phyloP scores from a whole-genome alignment of 306 rosid species.

The Purshia tridentata region DNA sequence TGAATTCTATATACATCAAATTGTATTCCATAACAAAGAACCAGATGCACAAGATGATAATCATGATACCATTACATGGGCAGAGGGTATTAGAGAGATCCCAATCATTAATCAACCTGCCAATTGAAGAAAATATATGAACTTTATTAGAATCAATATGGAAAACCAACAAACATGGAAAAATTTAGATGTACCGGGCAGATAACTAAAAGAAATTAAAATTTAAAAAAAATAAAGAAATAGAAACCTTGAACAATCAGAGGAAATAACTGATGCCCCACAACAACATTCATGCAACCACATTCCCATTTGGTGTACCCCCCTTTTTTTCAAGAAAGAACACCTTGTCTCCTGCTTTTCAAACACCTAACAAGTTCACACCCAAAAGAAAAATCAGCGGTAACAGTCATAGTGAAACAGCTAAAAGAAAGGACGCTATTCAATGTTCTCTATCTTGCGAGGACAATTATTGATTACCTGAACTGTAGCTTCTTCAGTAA shows the following conservation, averaged over 20 bases:
- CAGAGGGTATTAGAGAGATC: conserved; percentile 53
- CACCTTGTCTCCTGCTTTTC: conserved; percentile 71
- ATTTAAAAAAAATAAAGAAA: neutral
- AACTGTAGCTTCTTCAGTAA: conserved; percentile 57
- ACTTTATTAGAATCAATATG: conserved; percentile 11
- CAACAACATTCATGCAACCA: conserved; percentile 81
- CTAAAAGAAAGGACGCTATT: neutral
- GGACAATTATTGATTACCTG: conserved; percentile 43
- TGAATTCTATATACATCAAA: conserved; percentile 13
- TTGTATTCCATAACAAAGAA: conserved; percentile 19
- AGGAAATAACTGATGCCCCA: conserved; percentile 47
- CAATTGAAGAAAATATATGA: conserved; percentile 15
- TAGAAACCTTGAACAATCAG: conserved; percentile 49
- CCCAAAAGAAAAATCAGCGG: conserved; percentile 13
- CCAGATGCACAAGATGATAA: conserved; percentile 21
- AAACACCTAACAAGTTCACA: conserved; percentile 49
- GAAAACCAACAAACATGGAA: neutral
- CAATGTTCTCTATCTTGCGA: neutral
- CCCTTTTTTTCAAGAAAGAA: conserved; percentile 66
- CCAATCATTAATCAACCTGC: conserved; percentile 66
- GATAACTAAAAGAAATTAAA: neutral
- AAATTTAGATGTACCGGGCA: conserved; percentile 7
- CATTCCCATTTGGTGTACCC: conserved; percentile 71
- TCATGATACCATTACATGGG: conserved; percentile 66
- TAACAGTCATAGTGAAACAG: neutral